These are phyloP conservation scores for Lentinula edodes DNA, from an alignment of 768 basidiomycete genomes.

Conservation along the genomic window DNA sequence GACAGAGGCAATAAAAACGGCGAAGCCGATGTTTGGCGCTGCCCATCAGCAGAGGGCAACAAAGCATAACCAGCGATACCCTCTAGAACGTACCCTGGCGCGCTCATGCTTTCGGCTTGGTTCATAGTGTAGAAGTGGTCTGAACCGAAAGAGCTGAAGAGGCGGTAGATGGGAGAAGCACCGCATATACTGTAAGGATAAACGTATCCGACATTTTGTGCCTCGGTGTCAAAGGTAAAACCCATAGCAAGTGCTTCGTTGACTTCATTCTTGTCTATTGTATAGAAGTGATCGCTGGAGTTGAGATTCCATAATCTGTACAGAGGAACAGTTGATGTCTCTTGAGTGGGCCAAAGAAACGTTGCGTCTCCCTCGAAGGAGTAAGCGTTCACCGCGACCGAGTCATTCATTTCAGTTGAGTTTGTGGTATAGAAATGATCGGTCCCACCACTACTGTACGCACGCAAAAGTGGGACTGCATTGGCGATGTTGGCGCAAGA, in stretches of 20 bases:
- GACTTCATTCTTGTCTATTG: background rate
- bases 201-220: background rate
- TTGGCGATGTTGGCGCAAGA: background rate
- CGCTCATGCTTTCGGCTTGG: background rate
- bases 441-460: background rate
- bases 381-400: background rate
- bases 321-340: background rate
- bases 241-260: background rate
- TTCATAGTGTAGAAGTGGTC: background rate
- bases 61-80: background rate
- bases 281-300: background rate
- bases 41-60: background rate
- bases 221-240: background rate
- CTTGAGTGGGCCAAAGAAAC: background rate
- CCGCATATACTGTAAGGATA: background rate
- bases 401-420: background rate
- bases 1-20: background rate
- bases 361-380: background rate
- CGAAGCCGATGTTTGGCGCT: background rate
- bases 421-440: background rate
- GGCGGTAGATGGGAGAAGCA: background rate
- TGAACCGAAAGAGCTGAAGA: background rate
- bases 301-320: background rate
- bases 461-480: background rate
- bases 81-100: background rate